Evolutionary conservation across 768 basidiomycete genomes (phyloP).

Genomic region (Lentinula sp.): DNA sequence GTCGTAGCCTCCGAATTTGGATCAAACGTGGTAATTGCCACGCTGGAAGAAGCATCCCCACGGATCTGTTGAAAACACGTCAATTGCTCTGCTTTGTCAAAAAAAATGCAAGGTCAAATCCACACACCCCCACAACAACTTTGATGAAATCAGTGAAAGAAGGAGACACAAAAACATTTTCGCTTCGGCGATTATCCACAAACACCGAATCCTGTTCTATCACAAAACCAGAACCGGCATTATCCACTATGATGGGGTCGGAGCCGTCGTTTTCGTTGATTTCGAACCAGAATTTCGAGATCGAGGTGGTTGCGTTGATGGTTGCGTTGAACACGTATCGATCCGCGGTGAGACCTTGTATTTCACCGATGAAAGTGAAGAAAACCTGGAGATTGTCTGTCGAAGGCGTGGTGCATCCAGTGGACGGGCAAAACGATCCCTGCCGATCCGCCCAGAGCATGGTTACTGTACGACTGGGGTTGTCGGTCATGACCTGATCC

Average conservation of each 20-base stretch:
- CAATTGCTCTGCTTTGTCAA: not conserved
- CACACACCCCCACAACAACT: conserved; percentile 2
- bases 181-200: conserved; percentile 16
- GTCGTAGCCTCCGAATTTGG: no score
- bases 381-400: not conserved
- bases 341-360: conserved; percentile 23
- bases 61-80: not conserved
- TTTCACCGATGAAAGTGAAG: not conserved
- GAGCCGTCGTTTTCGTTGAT: conserved; percentile 40
- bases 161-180: not conserved
- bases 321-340: conserved; percentile 40
- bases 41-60: not conserved
- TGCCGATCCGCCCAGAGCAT: not conserved
- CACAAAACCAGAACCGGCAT: conserved; percentile 35
- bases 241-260: conserved; percentile 27
- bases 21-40: not conserved
- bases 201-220: conserved; percentile 37
- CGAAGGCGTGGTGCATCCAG: not conserved
- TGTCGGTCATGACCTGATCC: not conserved
- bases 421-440: not conserved
- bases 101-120: not conserved
- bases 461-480: not conserved
- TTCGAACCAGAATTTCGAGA: conserved; percentile 45
- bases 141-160: not conserved
- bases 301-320: conserved; percentile 30